phyloP scores from a whole-genome alignment of 1,139 yeast species.

The Schwanniomyces etchellsii region DNA sequence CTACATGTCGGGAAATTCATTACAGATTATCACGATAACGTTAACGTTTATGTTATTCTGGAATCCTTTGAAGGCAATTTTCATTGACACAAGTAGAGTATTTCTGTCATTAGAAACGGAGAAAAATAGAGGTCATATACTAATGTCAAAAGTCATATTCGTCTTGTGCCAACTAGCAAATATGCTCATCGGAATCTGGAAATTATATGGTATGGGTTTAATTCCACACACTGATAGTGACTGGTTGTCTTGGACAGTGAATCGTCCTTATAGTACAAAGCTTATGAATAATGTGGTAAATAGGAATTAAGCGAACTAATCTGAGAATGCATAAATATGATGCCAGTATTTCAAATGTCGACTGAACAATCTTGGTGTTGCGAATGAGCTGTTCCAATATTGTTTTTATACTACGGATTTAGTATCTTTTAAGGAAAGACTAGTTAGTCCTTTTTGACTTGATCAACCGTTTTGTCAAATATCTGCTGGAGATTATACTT shows the following conservation, averaged over 20 bases:
- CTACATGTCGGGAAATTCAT: slow-evolving; percentile 87
- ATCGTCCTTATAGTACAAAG: no score
- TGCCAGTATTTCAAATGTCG: no score
- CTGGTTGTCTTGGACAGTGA: slow-evolving; percentile 90
- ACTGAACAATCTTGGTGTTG: no score
- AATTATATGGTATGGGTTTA: slow-evolving; percentile 82
- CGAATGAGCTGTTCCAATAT: no score
- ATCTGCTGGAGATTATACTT: slow-evolving; percentile 63
- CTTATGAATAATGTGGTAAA: no score
- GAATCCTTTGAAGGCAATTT: slow-evolving; percentile 71
- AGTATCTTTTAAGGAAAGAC: no score
- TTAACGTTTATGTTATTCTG: slow-evolving; percentile 83
- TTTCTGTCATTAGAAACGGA: slow-evolving; percentile 35
- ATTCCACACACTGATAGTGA: slow-evolving; percentile 85
- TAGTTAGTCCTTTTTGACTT: not conserved
- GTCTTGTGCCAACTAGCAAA: slow-evolving; percentile 59
- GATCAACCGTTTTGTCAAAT: slow-evolving; percentile 38
- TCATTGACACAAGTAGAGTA: slow-evolving; percentile 43
- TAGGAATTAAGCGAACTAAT: no score
- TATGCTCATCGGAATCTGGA: slow-evolving; percentile 77
- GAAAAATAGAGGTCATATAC: slow-evolving; percentile 36
- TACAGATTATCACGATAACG: slow-evolving; percentile 86
- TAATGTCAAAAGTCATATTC: slow-evolving; percentile 30
- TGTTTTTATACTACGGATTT: no score
- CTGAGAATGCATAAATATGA: no score